Percentiles rank a stretch among this genome's conserved stretches.
Evolutionary conservation across 2,329 filamentous ascomycete species (phyloP).

Genomic region (Escovopsis sp.): DNA sequence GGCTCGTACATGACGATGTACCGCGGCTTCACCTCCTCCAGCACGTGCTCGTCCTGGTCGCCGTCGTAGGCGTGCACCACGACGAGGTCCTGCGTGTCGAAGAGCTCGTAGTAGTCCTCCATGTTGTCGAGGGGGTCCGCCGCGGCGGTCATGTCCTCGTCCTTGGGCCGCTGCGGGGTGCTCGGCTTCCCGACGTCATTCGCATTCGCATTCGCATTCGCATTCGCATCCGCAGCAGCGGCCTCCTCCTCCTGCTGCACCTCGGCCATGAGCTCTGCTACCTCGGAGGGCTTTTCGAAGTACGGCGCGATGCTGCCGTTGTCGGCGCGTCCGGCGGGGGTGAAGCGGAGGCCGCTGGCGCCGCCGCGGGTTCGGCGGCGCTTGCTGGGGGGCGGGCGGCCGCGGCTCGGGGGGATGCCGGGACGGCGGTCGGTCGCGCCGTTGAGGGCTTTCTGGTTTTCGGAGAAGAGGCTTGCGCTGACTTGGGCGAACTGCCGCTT

Average conservation of each 20-base stretch:
- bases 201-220: too few species aligned
- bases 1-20: constrained; percentile 99
- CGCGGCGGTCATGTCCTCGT: constrained; percentile 54
- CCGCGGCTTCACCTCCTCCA: constrained; percentile 82
- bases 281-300: constrained; percentile 70
- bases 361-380: constrained; percentile 72
- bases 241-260: constrained; percentile 67
- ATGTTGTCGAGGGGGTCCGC: constrained; percentile 72
- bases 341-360: constrained; percentile 35
- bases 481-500: constrained; percentile 80
- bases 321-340: constrained; percentile 42
- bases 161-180: constrained; percentile 28
- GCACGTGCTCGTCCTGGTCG: constrained; percentile 88
- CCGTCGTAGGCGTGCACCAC: constrained; percentile 89
- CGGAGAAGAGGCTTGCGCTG: constrained; percentile 60
- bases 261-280: constrained; percentile 68
- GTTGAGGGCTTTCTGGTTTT: constrained; percentile 64
- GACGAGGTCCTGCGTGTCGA: constrained; percentile 78
- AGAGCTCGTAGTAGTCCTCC: constrained; percentile 84
- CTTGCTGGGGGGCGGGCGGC: constrained; percentile 62
- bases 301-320: constrained; percentile 62
- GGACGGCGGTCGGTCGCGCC: constrained; percentile 44
- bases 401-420: constrained; percentile 34
- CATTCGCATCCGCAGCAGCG: too few species aligned
- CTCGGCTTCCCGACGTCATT: too few species aligned